Conservation (phyloP, 305 asterid genomes). For the Petunia hybrid region DNA sequence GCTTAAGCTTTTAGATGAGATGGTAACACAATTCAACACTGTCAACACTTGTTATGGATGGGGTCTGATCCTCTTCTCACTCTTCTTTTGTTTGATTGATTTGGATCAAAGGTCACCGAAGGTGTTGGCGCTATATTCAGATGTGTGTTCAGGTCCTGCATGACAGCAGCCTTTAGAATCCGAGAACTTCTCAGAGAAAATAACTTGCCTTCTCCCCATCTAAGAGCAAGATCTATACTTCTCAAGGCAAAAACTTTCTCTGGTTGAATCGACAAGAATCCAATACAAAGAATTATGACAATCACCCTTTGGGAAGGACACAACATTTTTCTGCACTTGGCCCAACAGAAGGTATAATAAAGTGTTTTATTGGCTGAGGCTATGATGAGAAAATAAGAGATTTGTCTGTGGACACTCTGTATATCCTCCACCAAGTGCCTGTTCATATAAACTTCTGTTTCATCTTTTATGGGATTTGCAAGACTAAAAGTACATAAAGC, state of each 20-base stretch:
- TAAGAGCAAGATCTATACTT: conserved; percentile 51
- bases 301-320: conserved; percentile 45
- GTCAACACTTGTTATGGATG: conserved; percentile 79
- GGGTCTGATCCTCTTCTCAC: conserved; percentile 86
- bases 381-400: conserved; percentile 43
- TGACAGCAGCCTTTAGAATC: conserved; percentile 43
- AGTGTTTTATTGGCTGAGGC: conserved; percentile 24
- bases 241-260: conserved; percentile 51
- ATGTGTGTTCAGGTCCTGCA: conserved; percentile 47
- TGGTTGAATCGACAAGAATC: conserved; percentile 51
- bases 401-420: conserved; percentile 39
- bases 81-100: conserved; percentile 73
- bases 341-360: conserved; percentile 29
- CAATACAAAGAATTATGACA: conserved; percentile 55
- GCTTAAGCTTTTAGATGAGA: too few relatives aligned
- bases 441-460: conserved; percentile 46
- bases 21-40: not conserved
- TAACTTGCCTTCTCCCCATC: conserved; percentile 43
- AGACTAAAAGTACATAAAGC: conserved; percentile 63
- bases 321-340: conserved; percentile 51
- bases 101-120: conserved; percentile 62
- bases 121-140: conserved; percentile 68
- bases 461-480: conserved; percentile 47
- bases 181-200: conserved; percentile 43
- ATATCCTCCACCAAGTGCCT: conserved; percentile 34